Evolutionary conservation across 352 stramenopile species (phyloP), one percentile per base, ranked within the genome.

Genomic region (Globisporangium polare): DNA sequence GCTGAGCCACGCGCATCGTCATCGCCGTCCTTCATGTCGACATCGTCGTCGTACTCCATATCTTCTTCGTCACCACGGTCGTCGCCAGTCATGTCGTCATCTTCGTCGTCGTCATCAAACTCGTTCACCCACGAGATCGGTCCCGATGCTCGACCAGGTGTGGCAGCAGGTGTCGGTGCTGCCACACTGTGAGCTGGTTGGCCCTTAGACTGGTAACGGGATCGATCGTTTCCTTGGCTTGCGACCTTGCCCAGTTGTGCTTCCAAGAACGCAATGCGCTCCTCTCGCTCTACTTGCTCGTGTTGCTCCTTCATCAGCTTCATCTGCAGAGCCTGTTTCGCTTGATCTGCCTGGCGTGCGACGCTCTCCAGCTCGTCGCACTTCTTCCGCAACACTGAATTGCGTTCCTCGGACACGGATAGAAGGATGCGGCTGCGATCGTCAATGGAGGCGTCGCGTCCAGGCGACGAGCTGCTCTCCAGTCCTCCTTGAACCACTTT

Each of bases 351-450:
- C 2, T 74, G 65, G 5, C 64, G 58, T 43, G 63, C 75, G 26
- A 82, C 60, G 13, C 41, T 71, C 62, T 91, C 79, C 5, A 93
- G 60, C 52, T 95, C 86, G 17, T 92, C 84, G 55, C 82, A 95
- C 51, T 90, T 90, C 47, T 89, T 82, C 18, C 69, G 68, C 46
- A 95, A 62, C n/a, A 78, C 69, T 2, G 74, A 63, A 39, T 92
- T 93, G 39, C 80, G 69, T 58, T 95, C 83, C 63, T 95, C 83
- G 10, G 80, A 88, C 3, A 91, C 84, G 17, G 75, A 91, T 22
- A 90, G 49, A n/a, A 94, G 67, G 20, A 90, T 71, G 4, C 83
- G 82, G 27, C 69, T 80, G 12, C 74, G 80, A 29, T 90, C 82
- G 49, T 89, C 79, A 13, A 89, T 47, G 4, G 60, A 53, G 1